phyloP scores from a whole-genome alignment of 2,329 filamentous ascomycete genomes.

The Blumeriella jaapii region DNA sequence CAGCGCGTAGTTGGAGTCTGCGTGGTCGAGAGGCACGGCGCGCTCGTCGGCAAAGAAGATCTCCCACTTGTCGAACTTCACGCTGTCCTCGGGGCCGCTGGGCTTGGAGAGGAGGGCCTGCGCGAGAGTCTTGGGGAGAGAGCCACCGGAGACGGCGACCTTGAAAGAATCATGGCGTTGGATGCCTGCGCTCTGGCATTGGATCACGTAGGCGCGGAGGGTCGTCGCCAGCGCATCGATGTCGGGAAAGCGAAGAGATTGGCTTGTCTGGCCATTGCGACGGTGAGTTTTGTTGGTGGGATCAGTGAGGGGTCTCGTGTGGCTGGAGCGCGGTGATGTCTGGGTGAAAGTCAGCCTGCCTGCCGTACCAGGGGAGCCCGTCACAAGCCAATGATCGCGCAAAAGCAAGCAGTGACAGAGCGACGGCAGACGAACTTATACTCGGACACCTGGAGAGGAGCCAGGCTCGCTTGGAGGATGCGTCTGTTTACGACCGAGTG shows the following conservation, averaged over 20 bases:
- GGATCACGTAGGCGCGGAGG: constrained; percentile 72
- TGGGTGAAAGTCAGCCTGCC: too few species aligned
- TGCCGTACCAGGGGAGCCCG: too few species aligned
- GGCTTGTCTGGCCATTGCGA: constrained; percentile 30
- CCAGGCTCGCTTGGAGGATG: too few species aligned
- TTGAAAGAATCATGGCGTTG: constrained; percentile 77
- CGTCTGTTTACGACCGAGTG: too few species aligned
- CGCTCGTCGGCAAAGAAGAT: constrained; percentile 99
- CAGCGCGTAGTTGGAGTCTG: constrained; percentile 87
- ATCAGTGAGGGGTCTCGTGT: constrained; percentile 2
- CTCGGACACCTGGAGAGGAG: too few species aligned
- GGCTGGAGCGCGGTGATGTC: too few species aligned
- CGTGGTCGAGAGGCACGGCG: constrained; percentile 80
- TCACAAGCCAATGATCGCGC: too few species aligned
- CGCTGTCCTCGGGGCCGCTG: constrained; percentile 41
- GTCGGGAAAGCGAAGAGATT: constrained; percentile 74
- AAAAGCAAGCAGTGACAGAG: too few species aligned
- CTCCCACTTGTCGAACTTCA: constrained; percentile 83
- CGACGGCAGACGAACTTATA: too few species aligned
- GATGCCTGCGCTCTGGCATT: constrained; percentile 69
- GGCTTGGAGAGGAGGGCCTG: constrained; percentile 59
- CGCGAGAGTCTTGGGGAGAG: constrained; percentile 77
- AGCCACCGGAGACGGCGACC: constrained; percentile 86
- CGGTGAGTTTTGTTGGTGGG: constrained; percentile 3
- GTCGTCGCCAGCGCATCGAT: constrained; percentile 59